These are phyloP conservation scores for Leishmania turanica DNA, from an alignment of 208 protist genomes.

Conservation along the genomic window DNA sequence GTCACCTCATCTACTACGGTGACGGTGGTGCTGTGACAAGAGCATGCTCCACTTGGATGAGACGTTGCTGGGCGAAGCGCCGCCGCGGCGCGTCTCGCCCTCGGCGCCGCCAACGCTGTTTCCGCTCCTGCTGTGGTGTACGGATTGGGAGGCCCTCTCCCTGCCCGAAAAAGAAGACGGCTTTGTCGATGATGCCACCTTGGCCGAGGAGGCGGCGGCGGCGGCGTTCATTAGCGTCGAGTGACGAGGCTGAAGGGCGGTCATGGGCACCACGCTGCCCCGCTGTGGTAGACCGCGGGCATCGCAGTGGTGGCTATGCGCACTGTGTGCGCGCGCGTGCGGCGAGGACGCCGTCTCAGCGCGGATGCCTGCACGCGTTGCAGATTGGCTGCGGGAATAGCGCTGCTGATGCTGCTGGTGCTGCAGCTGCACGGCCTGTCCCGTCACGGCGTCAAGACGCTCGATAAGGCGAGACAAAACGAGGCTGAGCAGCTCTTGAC, in stretches of 20 bases:
- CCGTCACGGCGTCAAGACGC: constrained; percentile 34
- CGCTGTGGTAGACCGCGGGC: not conserved
- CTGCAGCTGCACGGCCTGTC: constrained; percentile 9
- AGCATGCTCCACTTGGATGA: constrained; percentile 27
- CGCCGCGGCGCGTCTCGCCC: not conserved
- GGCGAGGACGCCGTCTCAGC: not conserved
- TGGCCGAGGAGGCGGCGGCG: not conserved
- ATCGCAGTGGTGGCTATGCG: not conserved
- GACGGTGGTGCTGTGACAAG: not conserved
- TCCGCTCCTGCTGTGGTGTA: not conserved
- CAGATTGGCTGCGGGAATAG: not conserved
- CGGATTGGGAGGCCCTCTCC: not conserved
- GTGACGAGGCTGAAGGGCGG: not conserved
- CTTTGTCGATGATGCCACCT: not conserved
- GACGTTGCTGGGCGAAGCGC: not conserved
- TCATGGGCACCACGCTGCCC: not conserved
- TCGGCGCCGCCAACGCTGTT: not conserved
- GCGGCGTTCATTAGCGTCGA: not conserved
- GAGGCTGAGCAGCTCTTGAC: constrained; percentile 4
- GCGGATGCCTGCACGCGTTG: not conserved
- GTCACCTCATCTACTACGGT: not conserved
- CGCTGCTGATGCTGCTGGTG: not conserved
- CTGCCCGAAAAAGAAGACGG: not conserved
- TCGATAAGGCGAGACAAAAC: constrained; percentile 25
- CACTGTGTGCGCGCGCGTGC: constrained; percentile 5